Percentiles rank a stretch among this genome's conserved stretches.
phyloP scores from a whole-genome alignment of 495 filamentous ascomycete species.

The Bathelium albidoporum region DNA sequence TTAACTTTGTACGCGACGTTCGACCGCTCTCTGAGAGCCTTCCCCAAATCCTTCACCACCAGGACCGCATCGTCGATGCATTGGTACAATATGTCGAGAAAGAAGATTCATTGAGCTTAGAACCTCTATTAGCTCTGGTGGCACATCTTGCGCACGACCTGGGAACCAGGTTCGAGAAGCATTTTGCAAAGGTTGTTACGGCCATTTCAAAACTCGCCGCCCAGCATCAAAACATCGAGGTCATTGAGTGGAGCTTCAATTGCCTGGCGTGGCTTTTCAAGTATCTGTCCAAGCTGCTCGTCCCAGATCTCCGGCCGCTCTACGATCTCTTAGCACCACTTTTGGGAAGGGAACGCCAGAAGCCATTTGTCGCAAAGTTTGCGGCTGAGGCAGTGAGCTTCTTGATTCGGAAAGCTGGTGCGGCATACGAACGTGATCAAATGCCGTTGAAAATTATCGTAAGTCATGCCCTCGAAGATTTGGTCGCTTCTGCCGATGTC shows the following conservation, averaged over 20 bases:
- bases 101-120: slow-evolving; percentile 62
- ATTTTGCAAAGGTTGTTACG: slow-evolving; percentile 62
- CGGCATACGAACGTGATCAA: slow-evolving; percentile 59
- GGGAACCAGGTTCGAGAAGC: slow-evolving; percentile 75
- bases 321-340: slow-evolving; percentile 75
- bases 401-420: slow-evolving; percentile 75
- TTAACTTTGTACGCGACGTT: slow-evolving; percentile 60
- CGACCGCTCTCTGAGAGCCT: slow-evolving; percentile 75
- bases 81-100: slow-evolving; percentile 69
- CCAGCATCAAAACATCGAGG: slow-evolving; percentile 56
- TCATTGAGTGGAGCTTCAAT: slow-evolving; percentile 93
- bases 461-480: slow-evolving; percentile 55
- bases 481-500: slow-evolving; percentile 42
- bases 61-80: slow-evolving; percentile 69
- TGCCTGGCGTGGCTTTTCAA: slow-evolving; percentile 95
- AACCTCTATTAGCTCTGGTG: slow-evolving; percentile 75
- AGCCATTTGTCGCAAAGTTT: slow-evolving; percentile 76
- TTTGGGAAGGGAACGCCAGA: slow-evolving; percentile 72
- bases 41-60: slow-evolving; percentile 79
- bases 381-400: slow-evolving; percentile 93
- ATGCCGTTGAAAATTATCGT: slow-evolving; percentile 57
- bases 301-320: slow-evolving; percentile 73
- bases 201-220: slow-evolving; percentile 57
- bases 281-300: slow-evolving; percentile 76
- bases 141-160: slow-evolving; percentile 88